These are phyloP conservation scores for Bromus sterilis DNA, from an alignment of 176 grass and related monocot genomes.

Conservation along the genomic window DNA sequence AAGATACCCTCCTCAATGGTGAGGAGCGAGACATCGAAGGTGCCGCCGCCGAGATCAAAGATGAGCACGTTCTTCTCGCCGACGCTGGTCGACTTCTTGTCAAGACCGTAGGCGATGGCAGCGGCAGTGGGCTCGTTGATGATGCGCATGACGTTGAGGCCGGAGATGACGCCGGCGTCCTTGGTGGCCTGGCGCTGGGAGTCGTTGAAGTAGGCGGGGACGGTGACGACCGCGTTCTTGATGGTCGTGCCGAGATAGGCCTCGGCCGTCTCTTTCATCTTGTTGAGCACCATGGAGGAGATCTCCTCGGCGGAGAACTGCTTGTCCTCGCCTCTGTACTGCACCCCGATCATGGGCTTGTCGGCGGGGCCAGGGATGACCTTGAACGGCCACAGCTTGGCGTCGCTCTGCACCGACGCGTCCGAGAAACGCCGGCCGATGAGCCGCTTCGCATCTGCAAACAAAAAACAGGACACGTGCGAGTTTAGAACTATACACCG, in stretches of 20 bases:
- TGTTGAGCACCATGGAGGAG: slow-evolving; percentile 81
- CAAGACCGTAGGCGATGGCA: slow-evolving; percentile 81
- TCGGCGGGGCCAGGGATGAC: slow-evolving; percentile 48
- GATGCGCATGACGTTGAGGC: slow-evolving; percentile 86
- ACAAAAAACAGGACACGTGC: background rate
- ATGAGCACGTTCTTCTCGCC: slow-evolving; percentile 98
- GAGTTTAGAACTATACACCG: background rate
- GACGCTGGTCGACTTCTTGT: slow-evolving; percentile 82
- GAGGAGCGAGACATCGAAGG: slow-evolving; percentile 83
- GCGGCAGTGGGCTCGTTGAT: slow-evolving; percentile 90
- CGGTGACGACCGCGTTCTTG: slow-evolving; percentile 90
- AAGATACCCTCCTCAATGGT: slow-evolving; percentile 99
- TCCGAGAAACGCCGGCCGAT: slow-evolving; percentile 75
- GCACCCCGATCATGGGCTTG: slow-evolving; percentile 72
- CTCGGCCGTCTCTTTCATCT: slow-evolving; percentile 88
- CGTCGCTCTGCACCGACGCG: slow-evolving; percentile 71
- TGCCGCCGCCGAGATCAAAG: slow-evolving; percentile 89
- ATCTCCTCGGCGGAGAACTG: slow-evolving; percentile 74
- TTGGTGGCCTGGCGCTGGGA: slow-evolving; percentile 89
- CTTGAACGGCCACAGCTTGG: slow-evolving; percentile 79
- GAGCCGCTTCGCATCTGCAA: slow-evolving; percentile 77
- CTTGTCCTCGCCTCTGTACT: slow-evolving; percentile 68
- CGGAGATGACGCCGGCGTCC: slow-evolving; percentile 80
- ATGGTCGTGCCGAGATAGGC: slow-evolving; percentile 62
- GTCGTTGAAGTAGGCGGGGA: slow-evolving; percentile 95